These are phyloP conservation scores for Curvularia sp. DNA, from an alignment of 2,329 filamentous ascomycete species.

Conservation along the genomic window DNA sequence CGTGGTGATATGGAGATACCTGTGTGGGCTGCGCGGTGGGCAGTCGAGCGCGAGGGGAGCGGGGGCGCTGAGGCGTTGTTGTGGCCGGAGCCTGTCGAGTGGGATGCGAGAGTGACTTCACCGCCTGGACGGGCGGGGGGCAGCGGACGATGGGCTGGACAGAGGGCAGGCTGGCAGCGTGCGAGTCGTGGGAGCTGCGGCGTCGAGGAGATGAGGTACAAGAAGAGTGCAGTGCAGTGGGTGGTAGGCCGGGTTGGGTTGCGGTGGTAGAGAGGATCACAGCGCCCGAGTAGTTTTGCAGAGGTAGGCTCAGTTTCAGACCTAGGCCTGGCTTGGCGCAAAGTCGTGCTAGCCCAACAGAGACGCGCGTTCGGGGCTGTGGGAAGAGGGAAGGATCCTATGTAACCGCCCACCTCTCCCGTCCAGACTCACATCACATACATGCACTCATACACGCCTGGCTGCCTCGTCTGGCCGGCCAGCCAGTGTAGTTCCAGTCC, in stretches of 20 bases:
- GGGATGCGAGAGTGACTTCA: slow-evolving; percentile 48
- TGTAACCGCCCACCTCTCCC: too few relatives aligned
- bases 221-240: slow-evolving; percentile 24
- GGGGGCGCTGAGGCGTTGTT: slow-evolving; percentile 45
- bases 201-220: slow-evolving; percentile 20
- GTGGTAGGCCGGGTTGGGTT: slow-evolving; percentile 31
- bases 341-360: slow-evolving; percentile 13
- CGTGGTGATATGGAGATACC: slow-evolving; percentile 33
- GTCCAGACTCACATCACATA: too few relatives aligned
- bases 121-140: slow-evolving; percentile 41
- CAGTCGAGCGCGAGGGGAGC: slow-evolving; percentile 39
- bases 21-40: slow-evolving; percentile 40
- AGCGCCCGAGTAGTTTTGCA: slow-evolving; percentile 34
- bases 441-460: background rate
- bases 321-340: slow-evolving; percentile 22
- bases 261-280: slow-evolving; percentile 38
- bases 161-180: slow-evolving; percentile 26
- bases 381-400: background rate
- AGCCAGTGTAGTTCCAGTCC: background rate
- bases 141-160: slow-evolving; percentile 22
- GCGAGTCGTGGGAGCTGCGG: slow-evolving; percentile 28
- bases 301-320: slow-evolving; percentile 36
- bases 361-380: slow-evolving; percentile 17
- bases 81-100: slow-evolving; percentile 45
- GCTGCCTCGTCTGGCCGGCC: background rate